Base-by-base conservation (phyloP, 306 rosid genomes). In the Spatholobus suberectus region DNA sequence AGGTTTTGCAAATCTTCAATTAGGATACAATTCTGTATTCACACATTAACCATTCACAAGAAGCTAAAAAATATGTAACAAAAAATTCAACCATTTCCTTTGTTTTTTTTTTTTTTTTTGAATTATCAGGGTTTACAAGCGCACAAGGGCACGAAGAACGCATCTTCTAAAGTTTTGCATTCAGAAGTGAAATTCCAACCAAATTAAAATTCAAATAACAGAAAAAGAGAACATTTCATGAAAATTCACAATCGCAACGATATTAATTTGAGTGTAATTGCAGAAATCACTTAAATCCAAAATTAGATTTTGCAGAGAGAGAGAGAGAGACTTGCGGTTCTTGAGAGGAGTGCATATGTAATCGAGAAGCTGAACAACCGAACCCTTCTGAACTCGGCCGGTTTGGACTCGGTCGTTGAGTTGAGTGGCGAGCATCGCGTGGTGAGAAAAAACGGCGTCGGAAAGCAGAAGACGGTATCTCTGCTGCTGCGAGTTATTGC, bases 301-400 rank as follows among this genome's bases (percentile, higher is more conserved):
- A 82, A 75, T 26, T 21, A 78, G 76, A 47, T n/a, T 18, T 4
- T 29, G 18, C 13, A 63, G 4, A 23, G 43, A 21, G 37, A 10
- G 87, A 83, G 85, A 65, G 52, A 90, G 88, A 77, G 35, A 96
- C 99, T 87, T 90, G 94, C 95, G 98, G 70, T 80, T 86, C 77
- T 86, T 94, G 73, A 92, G 32, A 34, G 49, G 40, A 87, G 85
- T 84, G 88, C 95, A 92, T 3, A 94, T 88, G 58, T 96, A 96
- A 46, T 96, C 99, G 78, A 89, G 84, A 80, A 96, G 89, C 90
- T 96, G 99, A 70, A 96, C 84, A 46, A 96, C 86, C 38, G 99
- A 94, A 70, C 99, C 97, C 70, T 77, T 86, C 89, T 81, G 87
- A 52, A 96, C 86, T 62, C 59, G 87, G 27, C 91, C 92, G 76